phyloP scores from a whole-genome alignment of 2,329 filamentous ascomycete species.

The Corinectria fuckeliana region DNA sequence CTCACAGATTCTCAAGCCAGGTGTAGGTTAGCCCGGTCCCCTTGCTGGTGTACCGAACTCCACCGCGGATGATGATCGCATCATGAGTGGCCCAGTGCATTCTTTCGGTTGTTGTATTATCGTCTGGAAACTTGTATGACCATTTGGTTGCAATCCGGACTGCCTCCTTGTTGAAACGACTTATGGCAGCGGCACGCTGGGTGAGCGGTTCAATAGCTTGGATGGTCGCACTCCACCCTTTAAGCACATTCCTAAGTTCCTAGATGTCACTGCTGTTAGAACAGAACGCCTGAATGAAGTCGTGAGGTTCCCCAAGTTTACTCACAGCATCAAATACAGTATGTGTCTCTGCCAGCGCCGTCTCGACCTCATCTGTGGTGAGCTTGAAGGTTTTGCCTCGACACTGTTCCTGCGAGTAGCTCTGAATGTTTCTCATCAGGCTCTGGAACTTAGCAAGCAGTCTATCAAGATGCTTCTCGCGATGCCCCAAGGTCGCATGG shows the following conservation, averaged over 20 bases:
- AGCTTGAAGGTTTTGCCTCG: neutral
- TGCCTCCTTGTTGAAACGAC: neutral
- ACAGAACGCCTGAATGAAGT: neutral
- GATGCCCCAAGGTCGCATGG: neutral
- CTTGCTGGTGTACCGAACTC: neutral
- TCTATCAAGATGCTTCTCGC: constrained; percentile 19
- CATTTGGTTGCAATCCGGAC: neutral
- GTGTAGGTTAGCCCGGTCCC: neutral
- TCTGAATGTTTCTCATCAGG: neutral
- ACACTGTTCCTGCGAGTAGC: neutral
- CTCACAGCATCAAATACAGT: neutral
- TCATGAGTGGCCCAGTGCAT: constrained; percentile 1
- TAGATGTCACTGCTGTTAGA: neutral
- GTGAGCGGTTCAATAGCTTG: neutral
- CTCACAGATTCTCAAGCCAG: constrained; percentile 20
- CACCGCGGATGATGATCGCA: constrained; percentile 4
- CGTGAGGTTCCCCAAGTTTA: neutral
- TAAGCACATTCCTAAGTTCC: neutral
- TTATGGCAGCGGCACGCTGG: neutral
- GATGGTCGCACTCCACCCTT: neutral
- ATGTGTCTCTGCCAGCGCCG: neutral
- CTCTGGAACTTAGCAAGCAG: neutral
- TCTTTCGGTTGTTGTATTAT: accelerated
- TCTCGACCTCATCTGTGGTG: neutral
- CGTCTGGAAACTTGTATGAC: neutral